Conservation (phyloP, 2,329 filamentous ascomycete genomes). For the Fusarium staphyleae region DNA sequence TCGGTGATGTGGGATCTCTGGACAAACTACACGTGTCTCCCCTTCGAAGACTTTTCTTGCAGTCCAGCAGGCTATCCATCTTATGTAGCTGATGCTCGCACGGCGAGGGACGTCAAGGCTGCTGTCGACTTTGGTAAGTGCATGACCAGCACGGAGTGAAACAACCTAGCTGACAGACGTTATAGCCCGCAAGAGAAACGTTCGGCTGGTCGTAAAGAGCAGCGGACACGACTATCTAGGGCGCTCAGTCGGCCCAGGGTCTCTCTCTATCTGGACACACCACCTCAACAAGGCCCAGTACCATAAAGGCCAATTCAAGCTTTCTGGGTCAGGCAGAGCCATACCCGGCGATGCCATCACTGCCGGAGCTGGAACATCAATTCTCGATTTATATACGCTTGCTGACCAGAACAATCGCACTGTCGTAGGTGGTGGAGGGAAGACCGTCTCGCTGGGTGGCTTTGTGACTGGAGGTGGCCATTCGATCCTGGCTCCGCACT, state of each 20-base stretch:
- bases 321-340: constrained; percentile 48
- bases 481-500: constrained; percentile 57
- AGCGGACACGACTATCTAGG: constrained; percentile 53
- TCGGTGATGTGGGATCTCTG: constrained; percentile 46
- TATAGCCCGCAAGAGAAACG: constrained; percentile 48
- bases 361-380: constrained; percentile 59
- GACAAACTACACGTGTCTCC: constrained; percentile 56
- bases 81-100: constrained; percentile 37
- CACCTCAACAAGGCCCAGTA: constrained; percentile 50
- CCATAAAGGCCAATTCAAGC: constrained; percentile 49
- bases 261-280: constrained; percentile 61
- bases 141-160: not conserved
- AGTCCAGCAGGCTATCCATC: constrained; percentile 33
- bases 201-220: constrained; percentile 50
- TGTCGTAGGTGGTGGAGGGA: constrained; percentile 61
- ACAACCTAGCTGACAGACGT: constrained; percentile 20
- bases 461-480: constrained; percentile 69
- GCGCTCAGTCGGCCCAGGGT: constrained; percentile 54
- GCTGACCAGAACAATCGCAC: constrained; percentile 53
- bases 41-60: constrained; percentile 46
- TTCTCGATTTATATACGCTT: constrained; percentile 55
- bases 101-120: constrained; percentile 32
- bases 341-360: constrained; percentile 59
- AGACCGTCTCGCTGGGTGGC: constrained; percentile 64
- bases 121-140: constrained; percentile 18